Base-by-base conservation (phyloP, 1,284 basidiomycete species). In the Tremellales sp. region DNA sequence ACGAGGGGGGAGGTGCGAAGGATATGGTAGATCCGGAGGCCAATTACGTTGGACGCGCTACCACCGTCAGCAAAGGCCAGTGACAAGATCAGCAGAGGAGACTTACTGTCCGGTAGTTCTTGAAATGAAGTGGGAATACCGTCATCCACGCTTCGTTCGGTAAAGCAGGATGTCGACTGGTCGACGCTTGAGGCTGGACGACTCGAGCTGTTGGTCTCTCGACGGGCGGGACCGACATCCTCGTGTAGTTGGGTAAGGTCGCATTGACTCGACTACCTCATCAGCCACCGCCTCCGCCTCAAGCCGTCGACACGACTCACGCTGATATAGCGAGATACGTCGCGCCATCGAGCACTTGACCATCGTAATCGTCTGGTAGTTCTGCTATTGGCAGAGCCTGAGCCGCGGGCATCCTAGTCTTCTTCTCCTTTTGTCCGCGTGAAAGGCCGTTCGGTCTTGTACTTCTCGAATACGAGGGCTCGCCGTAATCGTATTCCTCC, bases 241-340 rank as follows among this genome's bases (percentile, higher is more conserved):
- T 23, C 35, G n/a, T 26, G 21, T 8, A 40, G 29, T 17, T 43
- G 6, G 39, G 39, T 23, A 40, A 15, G 23, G 39, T 21, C 7
- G 39, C 39, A 40, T 40, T 40, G 7, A 21, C 39, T 15, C 39
- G 39, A 23, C 39, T 40, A 21, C 4, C 15, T 22, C 15, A 21
- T 40, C 39, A 40, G 19, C 19, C 23, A 6, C 19, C 7, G 8
- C 3, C 21, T 13, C 23, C 13, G 15, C 19, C 4, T 7, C 7
- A 17, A 25, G 19, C n/a, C 17, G 21, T 3, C 10, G 17, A 44
- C 10, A 1, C 7, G 17, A 56, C 65, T 36, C 27, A 67, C 65
- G 52, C 56, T 11, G 60, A 62, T 42, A 71, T 51, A 2, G 68
- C 67, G 2, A 71, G 54, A 40, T 62, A 71, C 27, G 64, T 60